Conservation (phyloP, 768 basidiomycete genomes). For the Pseudohyphozyma bogoriensis region DNA sequence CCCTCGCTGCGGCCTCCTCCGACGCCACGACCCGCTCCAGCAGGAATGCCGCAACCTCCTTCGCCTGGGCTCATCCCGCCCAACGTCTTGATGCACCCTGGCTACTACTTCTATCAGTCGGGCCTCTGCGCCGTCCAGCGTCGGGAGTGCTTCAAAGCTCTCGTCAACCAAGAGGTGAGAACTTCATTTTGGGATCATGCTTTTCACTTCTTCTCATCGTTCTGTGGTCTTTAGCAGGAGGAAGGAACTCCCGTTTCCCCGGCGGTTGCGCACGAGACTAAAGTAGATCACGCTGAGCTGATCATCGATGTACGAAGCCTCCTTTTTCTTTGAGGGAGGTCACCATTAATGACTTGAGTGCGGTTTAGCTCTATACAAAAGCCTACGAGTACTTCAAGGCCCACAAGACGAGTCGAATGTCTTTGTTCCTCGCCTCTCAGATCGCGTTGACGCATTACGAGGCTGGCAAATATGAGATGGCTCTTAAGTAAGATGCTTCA, state of each 20-base stretch:
- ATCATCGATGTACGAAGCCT: slow-evolving; percentile 59
- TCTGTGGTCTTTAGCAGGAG: background rate
- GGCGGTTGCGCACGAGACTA: slow-evolving; percentile 78
- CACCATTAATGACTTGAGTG: background rate
- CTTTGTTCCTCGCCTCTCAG: slow-evolving; percentile 78
- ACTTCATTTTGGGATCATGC: too few relatives aligned
- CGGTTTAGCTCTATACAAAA: slow-evolving; percentile 71
- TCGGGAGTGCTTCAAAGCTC: slow-evolving; percentile 54
- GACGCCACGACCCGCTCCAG: slow-evolving; percentile 4
- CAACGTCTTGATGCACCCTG: slow-evolving; percentile 77
- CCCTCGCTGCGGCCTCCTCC: slow-evolving; percentile 33
- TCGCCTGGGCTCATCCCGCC: slow-evolving; percentile 56
- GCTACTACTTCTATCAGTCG: slow-evolving; percentile 83
- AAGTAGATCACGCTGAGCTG: slow-evolving; percentile 74
- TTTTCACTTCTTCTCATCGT: too few relatives aligned
- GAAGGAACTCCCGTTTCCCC: slow-evolving; percentile 44
- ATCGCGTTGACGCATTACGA: slow-evolving; percentile 80
- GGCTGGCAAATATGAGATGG: slow-evolving; percentile 73
- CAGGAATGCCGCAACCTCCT: slow-evolving; percentile 1
- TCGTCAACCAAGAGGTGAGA: slow-evolving; percentile 22
- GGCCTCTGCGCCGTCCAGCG: slow-evolving; percentile 74
- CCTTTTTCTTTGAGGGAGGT: background rate
- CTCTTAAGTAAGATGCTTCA: slow-evolving; percentile 54
- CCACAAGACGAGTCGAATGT: slow-evolving; percentile 53
- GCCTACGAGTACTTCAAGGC: slow-evolving; percentile 89